These are phyloP conservation scores for Fraxinus ornus DNA, from an alignment of 305 asterid genomes.

Conservation along the genomic window DNA sequence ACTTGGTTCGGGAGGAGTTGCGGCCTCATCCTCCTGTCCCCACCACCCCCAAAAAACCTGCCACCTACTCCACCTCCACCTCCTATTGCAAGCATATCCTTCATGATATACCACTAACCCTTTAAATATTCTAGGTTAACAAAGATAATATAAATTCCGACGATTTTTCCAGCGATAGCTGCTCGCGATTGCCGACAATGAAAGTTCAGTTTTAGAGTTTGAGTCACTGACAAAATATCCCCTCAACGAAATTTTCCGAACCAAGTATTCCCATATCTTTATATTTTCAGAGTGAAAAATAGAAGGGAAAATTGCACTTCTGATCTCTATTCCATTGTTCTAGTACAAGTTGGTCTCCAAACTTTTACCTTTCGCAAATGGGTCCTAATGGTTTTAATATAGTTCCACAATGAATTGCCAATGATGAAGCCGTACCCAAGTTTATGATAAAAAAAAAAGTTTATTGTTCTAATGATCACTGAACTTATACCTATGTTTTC, in stretches of 20 bases:
- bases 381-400: neutral
- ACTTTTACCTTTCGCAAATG: neutral
- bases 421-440: too few species aligned
- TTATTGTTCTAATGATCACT: too few species aligned
- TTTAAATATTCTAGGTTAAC: neutral
- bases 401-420: neutral
- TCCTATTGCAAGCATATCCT: neutral
- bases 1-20: neutral
- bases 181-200: neutral
- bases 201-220: neutral
- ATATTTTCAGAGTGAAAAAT: neutral
- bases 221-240: neutral
- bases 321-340: neutral
- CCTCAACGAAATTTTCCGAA: neutral
- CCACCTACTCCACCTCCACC: neutral
- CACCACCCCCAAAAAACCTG: neutral
- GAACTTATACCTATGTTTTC: too few species aligned
- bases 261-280: neutral
- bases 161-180: neutral
- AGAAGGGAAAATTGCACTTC: neutral
- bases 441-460: too few species aligned
- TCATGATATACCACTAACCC: neutral
- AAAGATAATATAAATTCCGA: neutral
- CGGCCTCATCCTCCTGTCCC: neutral
- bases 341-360: neutral